phyloP scores from a whole-genome alignment of 805 yeast genomes.

The Yarrowia sp. region DNA sequence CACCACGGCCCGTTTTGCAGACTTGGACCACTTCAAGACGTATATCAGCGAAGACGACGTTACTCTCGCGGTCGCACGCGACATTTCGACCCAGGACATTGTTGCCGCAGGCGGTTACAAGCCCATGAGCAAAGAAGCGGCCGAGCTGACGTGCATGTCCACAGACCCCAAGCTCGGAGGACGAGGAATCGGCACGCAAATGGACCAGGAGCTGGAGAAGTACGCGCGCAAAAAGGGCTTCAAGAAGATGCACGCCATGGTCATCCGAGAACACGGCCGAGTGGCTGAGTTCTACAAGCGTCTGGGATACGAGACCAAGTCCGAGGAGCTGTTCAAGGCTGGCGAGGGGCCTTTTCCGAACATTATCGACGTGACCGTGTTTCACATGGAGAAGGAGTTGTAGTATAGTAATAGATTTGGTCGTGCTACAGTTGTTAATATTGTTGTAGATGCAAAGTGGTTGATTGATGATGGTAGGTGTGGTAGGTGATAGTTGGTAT shows the following conservation, averaged over 20 bases:
- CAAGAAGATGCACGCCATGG: conserved; percentile 5
- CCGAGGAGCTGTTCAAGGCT: not conserved
- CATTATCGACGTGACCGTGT: not conserved
- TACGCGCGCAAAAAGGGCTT: not conserved
- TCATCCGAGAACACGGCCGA: conserved; percentile 13
- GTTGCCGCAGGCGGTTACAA: conserved; percentile 22
- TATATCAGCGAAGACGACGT: not conserved
- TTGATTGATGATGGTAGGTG: too few relatives aligned
- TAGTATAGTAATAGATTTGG: too few relatives aligned
- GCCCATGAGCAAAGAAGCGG: not conserved
- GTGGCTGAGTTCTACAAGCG: conserved; percentile 10
- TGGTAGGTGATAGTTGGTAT: too few relatives aligned
- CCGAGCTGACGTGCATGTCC: not conserved
- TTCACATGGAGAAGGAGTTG: conserved; percentile 5
- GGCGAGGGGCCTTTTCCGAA: not conserved
- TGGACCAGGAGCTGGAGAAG: not conserved
- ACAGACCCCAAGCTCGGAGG: not conserved
- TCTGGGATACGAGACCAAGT: not conserved
- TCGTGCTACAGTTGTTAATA: too few relatives aligned
- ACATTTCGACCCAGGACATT: not conserved
- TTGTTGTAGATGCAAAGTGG: too few relatives aligned
- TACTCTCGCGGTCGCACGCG: not conserved
- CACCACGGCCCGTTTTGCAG: not conserved
- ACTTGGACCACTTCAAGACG: not conserved
- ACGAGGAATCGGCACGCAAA: not conserved